Base-by-base conservation (phyloP, 2,329 filamentous ascomycete genomes). In the Penicillium sp. region DNA sequence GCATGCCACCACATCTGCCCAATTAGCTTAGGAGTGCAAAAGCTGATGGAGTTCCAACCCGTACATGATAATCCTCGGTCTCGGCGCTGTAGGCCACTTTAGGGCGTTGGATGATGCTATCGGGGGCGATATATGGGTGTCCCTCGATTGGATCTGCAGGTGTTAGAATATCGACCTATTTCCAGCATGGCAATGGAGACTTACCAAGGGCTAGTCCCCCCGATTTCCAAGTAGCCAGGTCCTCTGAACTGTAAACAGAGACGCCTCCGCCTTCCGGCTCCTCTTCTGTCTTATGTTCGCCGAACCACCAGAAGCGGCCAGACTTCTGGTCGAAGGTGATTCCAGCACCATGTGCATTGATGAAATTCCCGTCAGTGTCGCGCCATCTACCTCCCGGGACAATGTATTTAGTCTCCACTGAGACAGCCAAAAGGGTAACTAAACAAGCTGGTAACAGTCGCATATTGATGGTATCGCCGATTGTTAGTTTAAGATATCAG, bases 281-380 rank as follows among this genome's bases (percentile, higher is more conserved):
- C 0, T 78, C 82, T 61, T 86, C 69, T 11, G 78, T 71, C 70
- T 87, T 87, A 71, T 85, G 82, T 65, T 87, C 84, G 35, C 84
- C 84, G 54, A 86, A 86, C 77, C 79, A 81, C 71, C 80, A 86
- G 66, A 84, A 87, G 57, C 77, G 82, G 16, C 80, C 80, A 0
- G 77, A 78, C 5, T 78, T 76, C 38, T 80, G 69, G 39, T 86
- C 82, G 0, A 81, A 66, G 0, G 78, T 78, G 7, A 87, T 74
- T 13, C 79, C 80, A 1, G 84, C 84, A 1, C 84, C 85, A 65
- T 87, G 84, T 1, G 84, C 84, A 50, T 85, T 86, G 51, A 86
- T 79, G 13, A 85, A 66, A n/a, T 81, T 78, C 0, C 83, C 83
- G 3, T 84, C 77, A 0, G 82, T 87, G 60, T 86, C 84, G 18